Base-by-base conservation (phyloP, 257 asterid genomes). In the Anisodus tanguticus region DNA sequence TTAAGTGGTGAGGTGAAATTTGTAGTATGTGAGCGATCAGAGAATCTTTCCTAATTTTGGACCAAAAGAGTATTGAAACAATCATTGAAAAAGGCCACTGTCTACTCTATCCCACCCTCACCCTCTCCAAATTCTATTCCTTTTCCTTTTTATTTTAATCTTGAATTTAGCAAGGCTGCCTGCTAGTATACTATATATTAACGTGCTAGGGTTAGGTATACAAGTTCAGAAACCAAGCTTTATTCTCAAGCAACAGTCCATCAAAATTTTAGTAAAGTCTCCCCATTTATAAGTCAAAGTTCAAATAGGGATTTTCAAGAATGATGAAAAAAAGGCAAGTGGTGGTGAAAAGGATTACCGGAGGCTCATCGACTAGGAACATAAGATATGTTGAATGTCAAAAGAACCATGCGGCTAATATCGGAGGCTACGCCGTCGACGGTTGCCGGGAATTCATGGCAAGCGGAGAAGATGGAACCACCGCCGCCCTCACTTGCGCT, bases 381-480 rank as follows among this genome's bases (percentile, higher is more conserved):
- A 88, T 90, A 17, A 39, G 95, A 60, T 92, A 90, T 80, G 92
- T 83, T 4, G 95, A 92, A 66, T 92, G 95, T 80, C 95, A 90
- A 87, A 89, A 86, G 81, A 92, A 92, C 51, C 95, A 92, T 63
- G 95, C 95, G 68, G 93, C 92, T 5, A 90, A 87, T 79, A 89
- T 90, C 47, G 95, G 95, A 4, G 95, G 95, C 2, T 85, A 89
- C 79, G 95, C 92, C 0, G 95, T 92, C 4, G 95, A 92, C 17
- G 95, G 95, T 0, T 92, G 95, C 88, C 90, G 95, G 79, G 95
- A 92, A 80, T 92, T 92, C 89, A 90, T 92, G 93, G 91, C 95
- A 63, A 88, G 93, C 12, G 92, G 95, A 2, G 88, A 60, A 0
- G 93, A 90, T 47, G 95, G 93, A 22, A 87, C 90, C 0, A 82